A percentile compares a stretch with the other conserved stretches of the same genome.
Evolutionary conservation across 1,139 yeast species (phyloP).

Genomic region (Arxiozyma heterogenica): DNA sequence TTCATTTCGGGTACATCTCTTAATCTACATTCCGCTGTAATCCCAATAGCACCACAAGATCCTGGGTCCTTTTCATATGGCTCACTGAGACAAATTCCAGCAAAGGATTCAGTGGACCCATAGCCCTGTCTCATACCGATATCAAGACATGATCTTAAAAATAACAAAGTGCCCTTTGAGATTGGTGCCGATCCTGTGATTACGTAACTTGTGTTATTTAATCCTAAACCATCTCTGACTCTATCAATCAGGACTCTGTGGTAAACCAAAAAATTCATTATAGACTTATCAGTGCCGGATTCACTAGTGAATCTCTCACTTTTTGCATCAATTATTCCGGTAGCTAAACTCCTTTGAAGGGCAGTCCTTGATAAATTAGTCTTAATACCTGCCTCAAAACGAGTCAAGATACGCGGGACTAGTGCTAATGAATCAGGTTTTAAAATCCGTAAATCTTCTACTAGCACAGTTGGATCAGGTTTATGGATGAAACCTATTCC

Average conservation of each 20-base stretch:
- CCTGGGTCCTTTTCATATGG: constrained; percentile 44
- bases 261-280: constrained; percentile 30
- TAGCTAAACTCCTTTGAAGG: constrained; percentile 31
- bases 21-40: constrained; percentile 49
- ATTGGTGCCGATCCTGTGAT: constrained; percentile 73
- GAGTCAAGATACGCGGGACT: constrained; percentile 61
- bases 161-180: constrained; percentile 47
- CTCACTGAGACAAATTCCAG: constrained; percentile 45
- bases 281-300: constrained; percentile 31
- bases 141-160: constrained; percentile 54
- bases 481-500: constrained; percentile 42
- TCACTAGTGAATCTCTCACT: constrained; percentile 30
- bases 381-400: constrained; percentile 48
- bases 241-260: constrained; percentile 44
- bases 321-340: constrained; percentile 33
- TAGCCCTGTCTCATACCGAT: constrained; percentile 61
- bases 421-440: constrained; percentile 47
- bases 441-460: constrained; percentile 48
- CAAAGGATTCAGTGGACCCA: constrained; percentile 69
- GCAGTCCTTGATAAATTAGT: constrained; percentile 30
- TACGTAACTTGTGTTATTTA: constrained; percentile 39
- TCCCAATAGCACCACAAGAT: constrained; percentile 52
- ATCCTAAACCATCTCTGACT: constrained; percentile 49
- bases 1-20: constrained; percentile 63
- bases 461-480: constrained; percentile 35